Base-by-base conservation (phyloP, 75 land plant species). In the Chamaecyparis obtusa region DNA sequence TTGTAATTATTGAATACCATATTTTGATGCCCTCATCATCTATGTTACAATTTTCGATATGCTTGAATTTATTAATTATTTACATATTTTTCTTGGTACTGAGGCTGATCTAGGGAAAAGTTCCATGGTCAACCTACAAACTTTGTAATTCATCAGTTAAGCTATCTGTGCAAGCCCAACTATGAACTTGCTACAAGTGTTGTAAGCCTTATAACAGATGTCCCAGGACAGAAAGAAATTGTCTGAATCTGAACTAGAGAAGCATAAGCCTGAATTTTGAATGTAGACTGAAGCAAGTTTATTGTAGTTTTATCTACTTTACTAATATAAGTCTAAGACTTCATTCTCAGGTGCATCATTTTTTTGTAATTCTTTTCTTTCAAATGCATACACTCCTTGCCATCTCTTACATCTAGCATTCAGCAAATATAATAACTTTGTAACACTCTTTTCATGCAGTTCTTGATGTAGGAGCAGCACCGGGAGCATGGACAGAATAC, bases 401-500 rank as follows among this genome's bases (percentile, higher is more conserved):
- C 30, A 39, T 7, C 9, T 41, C n/a, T 8, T 43, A 43, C 19
- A 15, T 21, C 82, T 79, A 43, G 46, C 0, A 43, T 79, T 41
- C 27, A 79, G 21, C 27, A 37, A 83, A 48, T 27, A 30, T 3
- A 64, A 24, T 64, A n/a, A 33, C 7, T 83, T 87, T 87, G 11
- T 79, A 27, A 36, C 30, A 39, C 32, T 54, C 30, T 54, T 84
- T 43, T 46, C 15, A 30, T 84, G 72, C 86, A 88, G 88, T 72
- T 84, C 75, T 88, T n/a, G 88, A 88, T 84, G 75, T 88, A 19
- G 88, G 88, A 46, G 88, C 88, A 39, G 85, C 88, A 37, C 88
- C 88, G 27, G 88, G 88, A 37, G 86, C 88, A 84, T 88, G 88
- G 88, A 88, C 86, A 41, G 86, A 88, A 67, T 84, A 55, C 74